These are phyloP conservation scores for Cocos nucifera DNA, from an alignment of 176 grass and related monocot species.

Conservation along the genomic window DNA sequence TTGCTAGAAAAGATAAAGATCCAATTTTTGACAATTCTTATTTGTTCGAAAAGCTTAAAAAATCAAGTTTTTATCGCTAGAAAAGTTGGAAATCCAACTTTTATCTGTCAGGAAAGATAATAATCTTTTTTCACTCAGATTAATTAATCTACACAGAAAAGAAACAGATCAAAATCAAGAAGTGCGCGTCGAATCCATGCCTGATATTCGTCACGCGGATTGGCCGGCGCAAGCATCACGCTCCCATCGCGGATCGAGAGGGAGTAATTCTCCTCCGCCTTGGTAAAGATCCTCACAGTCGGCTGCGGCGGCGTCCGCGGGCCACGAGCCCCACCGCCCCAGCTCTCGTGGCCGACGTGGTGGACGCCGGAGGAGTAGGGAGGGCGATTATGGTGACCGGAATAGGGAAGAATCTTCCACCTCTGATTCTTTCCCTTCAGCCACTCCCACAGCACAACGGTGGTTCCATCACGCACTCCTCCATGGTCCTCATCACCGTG, in stretches of 20 bases:
- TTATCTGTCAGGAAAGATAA: too few relatives aligned
- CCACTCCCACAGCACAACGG: constrained; percentile 84
- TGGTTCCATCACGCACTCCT: constrained; percentile 71
- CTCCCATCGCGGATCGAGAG: constrained; percentile 56
- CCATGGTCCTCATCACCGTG: constrained; percentile 84
- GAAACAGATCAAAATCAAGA: too few relatives aligned
- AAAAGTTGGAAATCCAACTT: too few relatives aligned
- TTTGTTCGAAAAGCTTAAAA: too few relatives aligned
- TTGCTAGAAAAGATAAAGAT: too few relatives aligned
- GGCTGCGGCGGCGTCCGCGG: background rate
- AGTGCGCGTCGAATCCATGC: constrained; percentile 4
- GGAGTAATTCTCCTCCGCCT: constrained; percentile 49
- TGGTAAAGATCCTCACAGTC: constrained; percentile 78
- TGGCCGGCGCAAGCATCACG: constrained; percentile 48
- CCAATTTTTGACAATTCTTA: too few relatives aligned
- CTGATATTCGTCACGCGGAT: constrained; percentile 60
- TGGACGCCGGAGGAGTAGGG: background rate
- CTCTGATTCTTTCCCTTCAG: constrained; percentile 91
- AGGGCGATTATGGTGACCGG: background rate
- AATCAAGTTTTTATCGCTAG: too few relatives aligned
- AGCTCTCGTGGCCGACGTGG: background rate
- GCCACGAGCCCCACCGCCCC: background rate
- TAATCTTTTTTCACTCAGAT: too few relatives aligned
- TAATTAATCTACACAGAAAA: too few relatives aligned
- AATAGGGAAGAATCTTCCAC: constrained; percentile 67